Conservation (phyloP, 345 rosid species). For the Bretschneidera sinensis region DNA sequence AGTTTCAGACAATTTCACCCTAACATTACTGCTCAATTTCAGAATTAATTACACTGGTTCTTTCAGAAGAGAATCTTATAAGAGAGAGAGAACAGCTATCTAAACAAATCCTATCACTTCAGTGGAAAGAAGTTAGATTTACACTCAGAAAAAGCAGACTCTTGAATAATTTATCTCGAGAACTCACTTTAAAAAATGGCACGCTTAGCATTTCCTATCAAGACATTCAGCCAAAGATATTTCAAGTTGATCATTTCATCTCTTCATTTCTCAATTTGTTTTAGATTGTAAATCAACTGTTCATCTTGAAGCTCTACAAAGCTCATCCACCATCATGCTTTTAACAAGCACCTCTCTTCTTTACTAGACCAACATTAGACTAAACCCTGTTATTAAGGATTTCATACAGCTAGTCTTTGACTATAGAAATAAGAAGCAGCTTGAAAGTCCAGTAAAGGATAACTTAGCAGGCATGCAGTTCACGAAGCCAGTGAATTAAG, state of each 20-base stretch:
- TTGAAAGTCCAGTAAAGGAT: neutral
- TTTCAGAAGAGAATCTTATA: neutral
- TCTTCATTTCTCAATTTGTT: neutral
- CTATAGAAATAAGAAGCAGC: neutral
- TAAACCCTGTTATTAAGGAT: too few relatives aligned
- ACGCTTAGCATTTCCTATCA: too few relatives aligned
- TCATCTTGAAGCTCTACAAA: neutral
- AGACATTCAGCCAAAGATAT: neutral
- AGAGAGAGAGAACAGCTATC: neutral
- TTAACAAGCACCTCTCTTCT: neutral
- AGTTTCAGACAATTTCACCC: neutral
- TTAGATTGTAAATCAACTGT: neutral
- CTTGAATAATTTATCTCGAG: too few relatives aligned
- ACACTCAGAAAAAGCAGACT: neutral
- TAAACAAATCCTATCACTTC: neutral
- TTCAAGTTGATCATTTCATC: neutral
- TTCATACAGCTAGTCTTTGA: neutral
- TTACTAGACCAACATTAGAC: too few relatives aligned
- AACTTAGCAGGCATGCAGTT: neutral
- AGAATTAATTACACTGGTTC: neutral
- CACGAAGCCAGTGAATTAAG: too few relatives aligned
- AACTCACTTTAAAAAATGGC: neutral
- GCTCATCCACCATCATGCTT: neutral
- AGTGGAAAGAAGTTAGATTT: neutral
- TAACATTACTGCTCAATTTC: neutral